Evolutionary conservation across 2,329 filamentous ascomycete species (phyloP), one percentile per base, ranked within the genome.

Genomic region (Phialophora tarda): DNA sequence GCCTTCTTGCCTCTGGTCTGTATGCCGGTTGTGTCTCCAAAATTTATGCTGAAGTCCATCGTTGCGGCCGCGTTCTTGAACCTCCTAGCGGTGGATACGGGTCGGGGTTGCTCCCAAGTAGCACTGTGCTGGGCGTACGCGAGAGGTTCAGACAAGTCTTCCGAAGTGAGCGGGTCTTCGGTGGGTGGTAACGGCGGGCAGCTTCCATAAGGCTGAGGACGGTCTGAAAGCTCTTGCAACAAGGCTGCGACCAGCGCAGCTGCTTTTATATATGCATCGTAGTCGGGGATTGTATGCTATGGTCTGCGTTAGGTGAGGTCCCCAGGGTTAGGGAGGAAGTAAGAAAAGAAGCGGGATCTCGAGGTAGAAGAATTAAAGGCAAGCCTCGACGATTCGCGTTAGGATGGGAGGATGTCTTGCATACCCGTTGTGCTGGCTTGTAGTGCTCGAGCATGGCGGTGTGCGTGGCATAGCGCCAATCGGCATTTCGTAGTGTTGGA

Each of bases 151-250:
- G 77, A 50, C 79, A 65, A 69, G 71, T 55, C 80, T 81, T 73
- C 83, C 82, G 68, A 81, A 78, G 32, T 80, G 81, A 44, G 81
- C 81, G 28, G 75, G 60, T 84, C 81, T 62, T 66, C 78, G 53
- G 83, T 79, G 66, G 80, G 74, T 73, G 82, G 82, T 17, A 77
- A 75, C 12, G 81, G 80, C 24, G 80, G 80, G 50, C 77, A 73
- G 26, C 61, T 72, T 57, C 67, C 67, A 65, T 68, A 70, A 28
- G 66, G 63, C 50, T 44, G 56, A 28, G 70, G 63, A 32, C 47
- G 17, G 17, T 62, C 58, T 50, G 65, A 56, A 23, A 73, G 58
- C n/a, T 71, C 56, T 30, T 67, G 60, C 12, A 71, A 51, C 34
- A 75, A 69, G 48, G 70, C 70, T 67, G 69, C 69, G 64, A 71